A percentile compares a stretch with the other conserved stretches of the same genome.
Evolutionary conservation across 2,329 filamentous ascomycete genomes (phyloP).

Genomic region (Aspergillus melleus): DNA sequence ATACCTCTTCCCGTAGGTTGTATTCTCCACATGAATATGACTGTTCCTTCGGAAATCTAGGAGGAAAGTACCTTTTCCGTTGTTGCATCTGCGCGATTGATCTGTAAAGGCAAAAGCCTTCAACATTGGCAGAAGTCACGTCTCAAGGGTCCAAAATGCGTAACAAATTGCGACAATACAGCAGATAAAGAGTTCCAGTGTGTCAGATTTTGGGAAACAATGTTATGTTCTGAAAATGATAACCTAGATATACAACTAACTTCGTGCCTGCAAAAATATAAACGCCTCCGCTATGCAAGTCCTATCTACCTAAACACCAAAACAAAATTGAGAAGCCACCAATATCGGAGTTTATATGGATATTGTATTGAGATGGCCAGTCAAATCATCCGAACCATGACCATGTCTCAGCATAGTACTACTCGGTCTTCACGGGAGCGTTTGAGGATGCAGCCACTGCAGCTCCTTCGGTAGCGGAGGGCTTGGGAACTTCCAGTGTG

Average conservation of each 20-base stretch:
- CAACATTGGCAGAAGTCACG: no score
- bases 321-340: background rate
- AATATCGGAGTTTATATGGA: background rate
- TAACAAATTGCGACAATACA: no score
- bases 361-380: background rate
- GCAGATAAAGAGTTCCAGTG: background rate
- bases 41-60: no score
- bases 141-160: no score
- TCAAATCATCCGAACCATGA: background rate
- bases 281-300: constrained; percentile 21
- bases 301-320: background rate
- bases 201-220: background rate
- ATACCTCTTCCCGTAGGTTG: background rate
- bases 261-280: background rate
- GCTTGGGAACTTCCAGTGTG: constrained; percentile 17
- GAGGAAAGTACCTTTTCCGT: no score
- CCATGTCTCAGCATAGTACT: background rate
- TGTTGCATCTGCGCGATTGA: no score
- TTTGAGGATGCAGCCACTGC: constrained; percentile 27
- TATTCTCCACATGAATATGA: background rate
- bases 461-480: constrained; percentile 29
- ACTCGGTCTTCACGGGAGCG: background rate
- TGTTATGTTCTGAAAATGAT: background rate
- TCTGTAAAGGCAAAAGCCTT: no score
- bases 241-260: background rate